phyloP scores from a whole-genome alignment of 805 yeast genomes.

The Teunomyces barrocoloradensis region DNA sequence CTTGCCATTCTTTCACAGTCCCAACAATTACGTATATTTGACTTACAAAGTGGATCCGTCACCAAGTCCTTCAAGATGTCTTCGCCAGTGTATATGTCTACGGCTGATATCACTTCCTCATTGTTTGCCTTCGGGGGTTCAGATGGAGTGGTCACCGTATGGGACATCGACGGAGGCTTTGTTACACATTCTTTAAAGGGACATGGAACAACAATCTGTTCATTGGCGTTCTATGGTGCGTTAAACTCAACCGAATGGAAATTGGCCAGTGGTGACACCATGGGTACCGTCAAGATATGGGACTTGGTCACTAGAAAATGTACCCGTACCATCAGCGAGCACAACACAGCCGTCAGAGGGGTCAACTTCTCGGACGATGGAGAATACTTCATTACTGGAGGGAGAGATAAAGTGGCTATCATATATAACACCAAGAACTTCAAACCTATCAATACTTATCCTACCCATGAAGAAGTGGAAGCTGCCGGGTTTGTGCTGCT shows the following conservation, averaged over 20 bases:
- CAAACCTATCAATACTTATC: constrained; percentile 60
- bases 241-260: constrained; percentile 68
- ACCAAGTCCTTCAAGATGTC: constrained; percentile 57
- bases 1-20: constrained; percentile 80
- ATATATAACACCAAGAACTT: constrained; percentile 50
- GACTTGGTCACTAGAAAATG: constrained; percentile 74
- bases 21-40: constrained; percentile 71
- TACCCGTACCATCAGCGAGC: constrained; percentile 64
- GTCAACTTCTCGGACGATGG: constrained; percentile 60
- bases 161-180: constrained; percentile 87
- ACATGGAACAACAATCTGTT: constrained; percentile 85
- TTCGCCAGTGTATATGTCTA: constrained; percentile 79
- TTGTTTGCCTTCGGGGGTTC: constrained; percentile 92
- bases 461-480: constrained; percentile 72
- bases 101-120: constrained; percentile 77
- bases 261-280: constrained; percentile 67
- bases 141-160: constrained; percentile 87
- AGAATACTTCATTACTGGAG: constrained; percentile 67
- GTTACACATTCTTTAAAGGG: constrained; percentile 90
- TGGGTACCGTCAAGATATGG: constrained; percentile 57
- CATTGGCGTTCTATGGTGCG: constrained; percentile 71
- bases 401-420: constrained; percentile 78
- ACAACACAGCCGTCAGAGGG: constrained; percentile 83
- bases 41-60: constrained; percentile 38
- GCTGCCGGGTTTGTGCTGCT: constrained; percentile 56